Base-by-base conservation (phyloP, 441 rosid genomes). In the Cnidoscolus chayamansa region DNA sequence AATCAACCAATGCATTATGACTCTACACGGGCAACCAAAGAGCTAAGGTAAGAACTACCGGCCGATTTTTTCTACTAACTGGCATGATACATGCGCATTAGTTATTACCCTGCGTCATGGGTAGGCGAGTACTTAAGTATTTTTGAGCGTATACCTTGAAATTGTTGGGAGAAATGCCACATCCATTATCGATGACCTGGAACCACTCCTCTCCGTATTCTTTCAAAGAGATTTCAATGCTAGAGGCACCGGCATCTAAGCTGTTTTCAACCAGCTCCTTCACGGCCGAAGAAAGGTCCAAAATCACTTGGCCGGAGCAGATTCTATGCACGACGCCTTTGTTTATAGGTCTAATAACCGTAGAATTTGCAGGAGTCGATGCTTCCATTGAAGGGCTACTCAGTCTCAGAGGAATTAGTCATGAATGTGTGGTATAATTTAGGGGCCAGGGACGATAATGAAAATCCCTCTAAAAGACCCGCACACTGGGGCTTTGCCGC, bases 251-350 rank as follows among this genome's bases (percentile, higher is more conserved):
- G n/a, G 98, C 93, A 77, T 94, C 97, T 77, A 94, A 80, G 82
- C 98, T 92, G 84, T 94, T 94, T 81, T 94, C 98, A 15, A 94
- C 92, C 15, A 94, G 86, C 87, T 94, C 99, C 88, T 94, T 94
- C 57, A 94, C 88, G 64, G 99, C 98, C 6, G 97, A 88, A 10
- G 94, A 76, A 67, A 94, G 99, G 86, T 92, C 98, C 63, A 92
- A 80, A 75, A 94, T 94, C 65, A 94, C 97, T 84, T 94, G 99
- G 0, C 98, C 98, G 68, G 97, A 77, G 82, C 93, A 90, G 79
- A 94, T 92, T 84, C 88, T 81, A 84, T 87, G 92, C 64, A 92
- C 90, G 0, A 84, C 92, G 74, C 85, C 84, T 76, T 79, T 86
- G 87, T 91, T 89, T 56, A 94, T 92, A n/a, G 91, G 89, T 79